Evolutionary conservation across 768 basidiomycete genomes (phyloP), one percentile per base, ranked within the genome.

Genomic region (Tricholoma terreum): DNA sequence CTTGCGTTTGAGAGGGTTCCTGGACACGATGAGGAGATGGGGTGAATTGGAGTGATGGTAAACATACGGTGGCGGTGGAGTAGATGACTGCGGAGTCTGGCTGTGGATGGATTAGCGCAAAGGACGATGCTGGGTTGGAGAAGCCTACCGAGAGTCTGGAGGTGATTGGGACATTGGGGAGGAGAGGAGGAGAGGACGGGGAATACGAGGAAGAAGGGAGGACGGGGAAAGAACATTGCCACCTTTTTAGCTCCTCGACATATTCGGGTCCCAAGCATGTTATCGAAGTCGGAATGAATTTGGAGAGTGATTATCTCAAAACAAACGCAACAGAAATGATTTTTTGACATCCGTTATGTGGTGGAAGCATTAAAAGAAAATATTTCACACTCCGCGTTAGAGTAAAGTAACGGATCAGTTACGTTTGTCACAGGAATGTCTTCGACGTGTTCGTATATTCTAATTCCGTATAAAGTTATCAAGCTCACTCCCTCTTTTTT

Each of bases 1-100:
- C 57, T 75, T 75, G 34, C 70, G 64, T 22, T 65, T 67, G 22
- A 67, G 57, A 4, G 63, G 57, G 49, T 58, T 62, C 15, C 60
- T 61, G 14, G 14, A 15, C 15, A 30, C 14, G 46, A 35, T 34
- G 21, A 42, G 42, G 38, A 43, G n/a, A 38, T 8, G 4, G 21
- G 6, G 34, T 42, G 2, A 1, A n/a, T 14, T 7, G 3, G 11
- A 43, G 6, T 5, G 52, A 21, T 1, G 46, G 8, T 14, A 14
- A 30, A 27, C 52, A 19, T 53, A 53, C 52, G n/a, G 8, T 30
- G 27, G 22, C n/a, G 30, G 21, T 38, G 40, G 38, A 19, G 49
- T 24, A 15, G 21, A 31, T 27, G 42, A 42, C 3, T 43, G n/a
- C 15, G 34, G 51, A 22, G 12, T 19, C 11, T 31, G 43, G 17